These are phyloP conservation scores for Leccinum subgranulosum DNA, from an alignment of 768 basidiomycete species.

Conservation along the genomic window DNA sequence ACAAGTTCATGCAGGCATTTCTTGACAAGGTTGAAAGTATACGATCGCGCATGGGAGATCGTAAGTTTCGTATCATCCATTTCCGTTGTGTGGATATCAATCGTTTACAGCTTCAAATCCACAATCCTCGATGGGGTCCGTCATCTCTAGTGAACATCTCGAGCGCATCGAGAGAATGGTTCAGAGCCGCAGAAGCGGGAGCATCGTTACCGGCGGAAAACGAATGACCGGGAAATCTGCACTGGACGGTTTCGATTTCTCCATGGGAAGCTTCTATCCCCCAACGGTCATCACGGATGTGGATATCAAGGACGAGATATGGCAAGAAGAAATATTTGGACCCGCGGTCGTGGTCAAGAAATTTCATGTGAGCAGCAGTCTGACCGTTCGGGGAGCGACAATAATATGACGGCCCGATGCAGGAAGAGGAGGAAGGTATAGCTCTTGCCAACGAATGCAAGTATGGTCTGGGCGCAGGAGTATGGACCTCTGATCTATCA, in stretches of 20 bases:
- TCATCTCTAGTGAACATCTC: constrained; percentile 68
- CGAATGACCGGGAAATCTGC: constrained; percentile 59
- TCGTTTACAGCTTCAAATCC: constrained; percentile 58
- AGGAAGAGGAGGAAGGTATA: constrained; percentile 67
- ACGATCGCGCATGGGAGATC: constrained; percentile 70
- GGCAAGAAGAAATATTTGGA: constrained; percentile 85
- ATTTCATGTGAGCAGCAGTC: constrained; percentile 42
- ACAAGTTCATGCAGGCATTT: constrained; percentile 61
- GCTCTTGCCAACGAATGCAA: constrained; percentile 69
- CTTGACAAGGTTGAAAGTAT: constrained; percentile 62
- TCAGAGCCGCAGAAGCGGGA: constrained; percentile 44
- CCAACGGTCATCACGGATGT: constrained; percentile 73
- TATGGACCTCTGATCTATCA: constrained; percentile 77
- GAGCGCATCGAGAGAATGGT: constrained; percentile 59
- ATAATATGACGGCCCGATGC: not conserved
- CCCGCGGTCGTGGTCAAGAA: constrained; percentile 73
- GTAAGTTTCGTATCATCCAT: constrained; percentile 41
- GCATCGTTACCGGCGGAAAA: constrained; percentile 60
- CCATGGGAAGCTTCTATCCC: constrained; percentile 70
- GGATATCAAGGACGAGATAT: constrained; percentile 55
- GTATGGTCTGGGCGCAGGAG: constrained; percentile 77
- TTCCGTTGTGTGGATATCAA: not conserved
- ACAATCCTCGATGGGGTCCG: constrained; percentile 72
- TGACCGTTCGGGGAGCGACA: not conserved
- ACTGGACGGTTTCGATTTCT: constrained; percentile 71